These are phyloP conservation scores for Pseudocercospora pini-densiflorae DNA, from an alignment of 2,329 filamentous ascomycete genomes.

Conservation along the genomic window DNA sequence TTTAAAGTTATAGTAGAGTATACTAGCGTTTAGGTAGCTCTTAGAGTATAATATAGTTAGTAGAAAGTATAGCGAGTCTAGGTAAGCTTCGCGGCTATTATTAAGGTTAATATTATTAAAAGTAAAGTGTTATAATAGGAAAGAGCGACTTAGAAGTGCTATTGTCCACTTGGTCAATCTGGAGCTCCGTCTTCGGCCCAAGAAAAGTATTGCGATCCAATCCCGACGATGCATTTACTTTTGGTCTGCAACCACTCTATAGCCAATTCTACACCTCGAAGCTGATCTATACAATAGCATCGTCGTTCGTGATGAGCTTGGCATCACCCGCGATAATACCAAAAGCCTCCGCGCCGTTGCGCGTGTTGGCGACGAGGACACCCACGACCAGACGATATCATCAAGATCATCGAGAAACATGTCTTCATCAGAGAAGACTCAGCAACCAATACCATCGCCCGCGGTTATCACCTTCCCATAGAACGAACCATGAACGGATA, in stretches of 20 bases:
- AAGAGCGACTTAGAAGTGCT: no score
- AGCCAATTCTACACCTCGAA: not conserved
- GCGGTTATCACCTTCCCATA: constrained; percentile 18
- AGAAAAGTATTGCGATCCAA: not conserved
- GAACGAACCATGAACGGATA: constrained; percentile 36
- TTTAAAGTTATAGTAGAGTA: no score
- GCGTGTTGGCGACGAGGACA: constrained; percentile 39
- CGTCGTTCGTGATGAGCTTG: constrained; percentile 39
- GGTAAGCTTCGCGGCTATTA: no score
- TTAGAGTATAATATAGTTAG: no score
- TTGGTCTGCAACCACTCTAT: not conserved
- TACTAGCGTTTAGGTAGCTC: no score
- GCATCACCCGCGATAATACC: constrained; percentile 41
- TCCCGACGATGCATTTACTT: not conserved
- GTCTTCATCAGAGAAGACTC: constrained; percentile 21
- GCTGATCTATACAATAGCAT: not conserved
- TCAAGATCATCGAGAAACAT: constrained; percentile 25
- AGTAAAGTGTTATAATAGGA: no score
- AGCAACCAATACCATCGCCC: constrained; percentile 25
- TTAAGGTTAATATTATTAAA: no score
- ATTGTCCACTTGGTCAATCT: no score
- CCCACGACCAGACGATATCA: constrained; percentile 28
- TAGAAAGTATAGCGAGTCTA: no score
- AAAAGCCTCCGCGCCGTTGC: constrained; percentile 40
- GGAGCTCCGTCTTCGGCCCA: not conserved